A percentile compares a stretch with the other conserved stretches of the same genome.
Conservation (phyloP, 2,329 filamentous ascomycete genomes). For the Colletotrichum cuscutae region DNA sequence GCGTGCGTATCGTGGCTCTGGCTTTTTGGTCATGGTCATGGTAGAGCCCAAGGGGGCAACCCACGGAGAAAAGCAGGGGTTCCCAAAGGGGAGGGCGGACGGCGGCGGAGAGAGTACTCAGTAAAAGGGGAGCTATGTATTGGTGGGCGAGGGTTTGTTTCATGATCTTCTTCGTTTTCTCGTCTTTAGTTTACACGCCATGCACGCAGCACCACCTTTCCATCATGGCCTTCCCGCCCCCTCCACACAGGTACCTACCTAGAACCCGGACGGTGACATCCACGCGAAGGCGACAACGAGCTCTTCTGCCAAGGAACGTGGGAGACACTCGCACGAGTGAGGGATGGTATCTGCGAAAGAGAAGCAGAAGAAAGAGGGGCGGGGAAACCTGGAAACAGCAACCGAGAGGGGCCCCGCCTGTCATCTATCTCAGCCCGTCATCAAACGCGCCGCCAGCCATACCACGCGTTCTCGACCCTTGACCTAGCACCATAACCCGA, state of each 20-base stretch:
- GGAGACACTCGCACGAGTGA: background rate
- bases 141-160: slow-evolving; percentile 18
- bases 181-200: background rate
- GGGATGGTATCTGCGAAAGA: too few species aligned
- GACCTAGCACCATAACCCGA: background rate
- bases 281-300: background rate
- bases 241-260: background rate
- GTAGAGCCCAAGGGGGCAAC: too few species aligned
- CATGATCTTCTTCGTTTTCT: slow-evolving; percentile 23
- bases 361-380: background rate
- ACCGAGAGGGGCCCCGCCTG: slow-evolving; percentile 11
- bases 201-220: background rate
- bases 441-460: slow-evolving; percentile 20
- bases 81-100: background rate
- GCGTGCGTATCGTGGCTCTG: background rate
- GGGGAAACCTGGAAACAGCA: slow-evolving; percentile 1
- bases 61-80: background rate
- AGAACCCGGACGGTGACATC: too few species aligned
- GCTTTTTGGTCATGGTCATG: background rate
- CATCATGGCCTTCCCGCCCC: background rate
- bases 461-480: background rate
- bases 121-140: background rate
- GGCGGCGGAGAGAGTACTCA: too few species aligned
- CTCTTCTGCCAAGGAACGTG: slow-evolving; percentile 6
- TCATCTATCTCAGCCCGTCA: slow-evolving; percentile 33